phyloP scores from a whole-genome alignment of 1,139 yeast species.

The Candida glucosophila region DNA sequence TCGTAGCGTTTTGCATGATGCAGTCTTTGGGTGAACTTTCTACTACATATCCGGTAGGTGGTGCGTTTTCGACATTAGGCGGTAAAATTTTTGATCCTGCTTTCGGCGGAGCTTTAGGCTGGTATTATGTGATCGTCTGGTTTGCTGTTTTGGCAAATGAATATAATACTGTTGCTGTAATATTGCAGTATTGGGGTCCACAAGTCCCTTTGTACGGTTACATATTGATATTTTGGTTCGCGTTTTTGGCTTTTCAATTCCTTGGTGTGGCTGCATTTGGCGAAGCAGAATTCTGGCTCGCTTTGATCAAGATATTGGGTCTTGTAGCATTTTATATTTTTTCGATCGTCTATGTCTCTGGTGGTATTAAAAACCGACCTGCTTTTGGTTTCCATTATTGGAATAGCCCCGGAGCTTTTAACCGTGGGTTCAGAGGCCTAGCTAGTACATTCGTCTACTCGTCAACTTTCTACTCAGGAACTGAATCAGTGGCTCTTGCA shows the following conservation, averaged over 20 bases:
- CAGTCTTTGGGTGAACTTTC: slow-evolving; percentile 50
- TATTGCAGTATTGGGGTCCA: slow-evolving; percentile 52
- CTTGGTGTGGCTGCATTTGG: slow-evolving; percentile 57
- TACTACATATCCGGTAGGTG: slow-evolving; percentile 43
- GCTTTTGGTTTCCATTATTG: slow-evolving; percentile 47
- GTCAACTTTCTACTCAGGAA: slow-evolving; percentile 51
- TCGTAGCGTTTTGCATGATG: slow-evolving; percentile 50
- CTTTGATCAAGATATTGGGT: slow-evolving; percentile 46
- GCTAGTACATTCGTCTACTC: slow-evolving; percentile 66
- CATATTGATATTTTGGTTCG: slow-evolving; percentile 46
- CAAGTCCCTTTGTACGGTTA: slow-evolving; percentile 54
- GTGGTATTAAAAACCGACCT: slow-evolving; percentile 49
- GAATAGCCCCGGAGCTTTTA: slow-evolving; percentile 44
- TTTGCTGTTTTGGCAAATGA: slow-evolving; percentile 53
- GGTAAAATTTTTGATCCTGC: slow-evolving; percentile 48
- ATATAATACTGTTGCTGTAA: slow-evolving; percentile 46
- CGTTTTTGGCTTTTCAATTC: slow-evolving; percentile 45
- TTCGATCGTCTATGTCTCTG: slow-evolving; percentile 52
- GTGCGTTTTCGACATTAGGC: slow-evolving; percentile 48
- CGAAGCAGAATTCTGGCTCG: slow-evolving; percentile 62
- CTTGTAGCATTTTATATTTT: slow-evolving; percentile 51
- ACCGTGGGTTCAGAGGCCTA: slow-evolving; percentile 57
- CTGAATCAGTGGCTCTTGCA: slow-evolving; percentile 49
- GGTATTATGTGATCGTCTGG: slow-evolving; percentile 58
- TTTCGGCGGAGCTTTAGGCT: slow-evolving; percentile 52